phyloP scores from a whole-genome alignment of 805 yeast genomes.

The Candida parachauliodes region DNA sequence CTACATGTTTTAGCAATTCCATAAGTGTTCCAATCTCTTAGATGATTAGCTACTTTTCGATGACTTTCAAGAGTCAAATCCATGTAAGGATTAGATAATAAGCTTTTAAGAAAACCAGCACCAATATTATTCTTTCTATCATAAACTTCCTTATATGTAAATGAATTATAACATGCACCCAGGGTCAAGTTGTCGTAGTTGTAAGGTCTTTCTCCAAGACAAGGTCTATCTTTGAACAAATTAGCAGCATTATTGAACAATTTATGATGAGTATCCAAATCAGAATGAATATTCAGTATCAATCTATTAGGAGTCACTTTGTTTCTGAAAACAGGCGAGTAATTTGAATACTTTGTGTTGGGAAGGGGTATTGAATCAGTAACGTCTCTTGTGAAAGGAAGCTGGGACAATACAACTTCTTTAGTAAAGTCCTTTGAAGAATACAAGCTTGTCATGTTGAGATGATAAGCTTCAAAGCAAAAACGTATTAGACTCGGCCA shows the following conservation, averaged over 20 bases:
- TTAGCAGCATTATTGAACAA: slow-evolving; percentile 19
- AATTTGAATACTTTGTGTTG: not conserved
- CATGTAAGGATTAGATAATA: slow-evolving; percentile 22
- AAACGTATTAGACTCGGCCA: too few species aligned
- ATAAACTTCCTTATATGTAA: slow-evolving; percentile 27
- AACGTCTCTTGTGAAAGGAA: slow-evolving; percentile 11
- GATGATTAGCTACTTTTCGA: slow-evolving; percentile 17
- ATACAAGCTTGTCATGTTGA: not conserved
- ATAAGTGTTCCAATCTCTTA: slow-evolving; percentile 13
- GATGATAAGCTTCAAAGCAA: too few species aligned
- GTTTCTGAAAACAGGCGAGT: slow-evolving; percentile 47
- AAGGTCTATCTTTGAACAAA: slow-evolving; percentile 16
- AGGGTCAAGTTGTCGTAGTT: slow-evolving; percentile 14
- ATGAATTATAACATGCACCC: slow-evolving; percentile 10
- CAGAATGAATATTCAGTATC: slow-evolving; percentile 15
- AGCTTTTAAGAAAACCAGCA: slow-evolving; percentile 33
- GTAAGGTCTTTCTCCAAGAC: slow-evolving; percentile 21
- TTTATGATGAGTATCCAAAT: slow-evolving; percentile 19
- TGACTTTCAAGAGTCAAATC: slow-evolving; percentile 13
- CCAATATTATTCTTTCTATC: slow-evolving; percentile 31
- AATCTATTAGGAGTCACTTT: slow-evolving; percentile 11
- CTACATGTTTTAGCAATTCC: slow-evolving; percentile 8
- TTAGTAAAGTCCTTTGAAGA: not conserved
- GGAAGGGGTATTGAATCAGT: slow-evolving; percentile 30
- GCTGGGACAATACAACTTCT: slow-evolving; percentile 8